Evolutionary conservation across 2,329 filamentous ascomycete species (phyloP).

Genomic region (Capronia coronata): DNA sequence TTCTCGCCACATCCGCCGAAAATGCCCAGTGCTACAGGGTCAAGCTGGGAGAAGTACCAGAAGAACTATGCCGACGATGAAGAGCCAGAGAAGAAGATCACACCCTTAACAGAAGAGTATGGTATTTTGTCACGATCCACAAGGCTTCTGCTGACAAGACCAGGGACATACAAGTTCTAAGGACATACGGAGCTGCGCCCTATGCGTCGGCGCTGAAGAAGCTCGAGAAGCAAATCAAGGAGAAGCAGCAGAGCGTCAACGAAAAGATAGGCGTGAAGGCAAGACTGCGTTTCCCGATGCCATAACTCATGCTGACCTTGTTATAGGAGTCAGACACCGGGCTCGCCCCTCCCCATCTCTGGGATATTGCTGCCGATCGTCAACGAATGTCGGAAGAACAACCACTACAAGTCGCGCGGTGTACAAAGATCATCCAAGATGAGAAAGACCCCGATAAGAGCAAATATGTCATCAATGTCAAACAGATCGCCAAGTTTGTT

Average conservation of each 20-base stretch:
- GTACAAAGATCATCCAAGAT: conserved; percentile 98
- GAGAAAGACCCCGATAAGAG: conserved; percentile 95
- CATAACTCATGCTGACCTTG: conserved; percentile 9
- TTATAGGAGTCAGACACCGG: conserved; percentile 91
- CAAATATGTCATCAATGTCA: conserved; percentile 99
- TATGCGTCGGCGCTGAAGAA: conserved; percentile 93
- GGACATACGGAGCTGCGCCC: conserved; percentile 95
- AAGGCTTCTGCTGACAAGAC: conserved; percentile 31
- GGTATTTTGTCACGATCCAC: conserved; percentile 33
- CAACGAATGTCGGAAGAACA: conserved; percentile 99
- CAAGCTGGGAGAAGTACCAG: conserved; percentile 97
- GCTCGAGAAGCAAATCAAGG: conserved; percentile 98
- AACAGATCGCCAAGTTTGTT: conserved; percentile 99
- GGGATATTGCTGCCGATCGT: conserved; percentile 95
- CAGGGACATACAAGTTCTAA: conserved; percentile 98
- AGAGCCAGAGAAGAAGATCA: conserved; percentile 99
- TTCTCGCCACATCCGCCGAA: conserved; percentile 4
- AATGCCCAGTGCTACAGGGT: conserved; percentile 90
- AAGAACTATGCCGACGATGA: conserved; percentile 97
- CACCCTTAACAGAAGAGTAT: conserved; percentile 91
- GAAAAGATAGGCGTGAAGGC: conserved; percentile 78
- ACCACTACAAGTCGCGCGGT: conserved; percentile 91
- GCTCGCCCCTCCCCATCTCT: conserved; percentile 94
- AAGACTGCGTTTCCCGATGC: conserved; percentile 3
- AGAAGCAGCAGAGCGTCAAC: conserved; percentile 95